These are phyloP conservation scores for Crithidia acanthocephali DNA, from an alignment of 208 protist genomes.

Conservation along the genomic window DNA sequence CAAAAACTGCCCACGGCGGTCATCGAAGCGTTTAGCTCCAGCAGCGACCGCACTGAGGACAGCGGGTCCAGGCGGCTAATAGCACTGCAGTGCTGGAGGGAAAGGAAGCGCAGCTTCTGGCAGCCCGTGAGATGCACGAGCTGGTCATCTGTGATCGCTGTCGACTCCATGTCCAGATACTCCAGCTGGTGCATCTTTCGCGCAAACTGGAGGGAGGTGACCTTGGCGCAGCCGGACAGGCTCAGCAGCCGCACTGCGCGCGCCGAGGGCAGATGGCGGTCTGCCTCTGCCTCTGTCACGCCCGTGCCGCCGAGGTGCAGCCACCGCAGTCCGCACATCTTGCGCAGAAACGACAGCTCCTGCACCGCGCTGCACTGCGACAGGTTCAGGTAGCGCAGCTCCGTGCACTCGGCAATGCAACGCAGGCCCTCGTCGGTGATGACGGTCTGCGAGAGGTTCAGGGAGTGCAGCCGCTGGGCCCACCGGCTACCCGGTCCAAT, in stretches of 20 bases:
- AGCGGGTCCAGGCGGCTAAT: constrained; percentile 46
- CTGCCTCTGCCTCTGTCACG: constrained; percentile 43
- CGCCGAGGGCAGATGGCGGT: constrained; percentile 15
- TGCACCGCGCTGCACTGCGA: constrained; percentile 45
- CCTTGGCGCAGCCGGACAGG: constrained; percentile 44
- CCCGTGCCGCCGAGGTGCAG: constrained; percentile 52
- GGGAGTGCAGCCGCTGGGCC: constrained; percentile 30
- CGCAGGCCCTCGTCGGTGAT: constrained; percentile 39
- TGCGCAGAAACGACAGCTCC: constrained; percentile 34
- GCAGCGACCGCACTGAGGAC: constrained; percentile 30
- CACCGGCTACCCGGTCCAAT: constrained; percentile 12
- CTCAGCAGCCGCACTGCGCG: constrained; percentile 48
- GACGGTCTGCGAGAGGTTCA: constrained; percentile 58
- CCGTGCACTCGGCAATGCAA: constrained; percentile 32
- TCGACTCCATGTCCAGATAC: constrained; percentile 58
- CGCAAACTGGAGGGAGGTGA: constrained; percentile 43
- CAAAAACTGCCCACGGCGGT: constrained; percentile 14
- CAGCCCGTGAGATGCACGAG: constrained; percentile 35
- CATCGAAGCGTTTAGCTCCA: constrained; percentile 59
- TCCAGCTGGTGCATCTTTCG: constrained; percentile 31
- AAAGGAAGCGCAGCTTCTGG: constrained; percentile 45
- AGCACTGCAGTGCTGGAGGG: constrained; percentile 45
- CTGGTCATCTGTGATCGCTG: constrained; percentile 40
- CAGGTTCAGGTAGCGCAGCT: constrained; percentile 60
- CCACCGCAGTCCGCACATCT: constrained; percentile 41